These are phyloP conservation scores for Fusarium subtropicale DNA, from an alignment of 2,329 filamentous ascomycete genomes.

Conservation along the genomic window DNA sequence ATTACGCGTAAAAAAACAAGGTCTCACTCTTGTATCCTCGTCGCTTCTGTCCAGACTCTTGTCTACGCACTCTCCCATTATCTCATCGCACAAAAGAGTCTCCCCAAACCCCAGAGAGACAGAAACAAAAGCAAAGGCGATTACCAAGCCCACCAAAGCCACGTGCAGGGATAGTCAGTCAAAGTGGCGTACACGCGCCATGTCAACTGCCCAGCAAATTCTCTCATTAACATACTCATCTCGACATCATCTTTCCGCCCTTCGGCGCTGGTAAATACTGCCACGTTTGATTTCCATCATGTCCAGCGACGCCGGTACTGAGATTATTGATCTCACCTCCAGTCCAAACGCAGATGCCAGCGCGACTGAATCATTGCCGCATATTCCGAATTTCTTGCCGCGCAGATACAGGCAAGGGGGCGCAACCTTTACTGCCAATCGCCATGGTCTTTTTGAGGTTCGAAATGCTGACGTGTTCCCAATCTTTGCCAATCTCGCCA, in stretches of 20 bases:
- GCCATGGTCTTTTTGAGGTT: slow-evolving; percentile 15
- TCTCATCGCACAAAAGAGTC: too few relatives aligned
- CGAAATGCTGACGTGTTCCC: background rate
- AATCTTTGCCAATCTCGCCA: background rate
- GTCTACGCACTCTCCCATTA: too few relatives aligned
- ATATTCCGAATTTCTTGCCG: background rate
- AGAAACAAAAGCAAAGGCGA: background rate
- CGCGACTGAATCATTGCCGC: background rate
- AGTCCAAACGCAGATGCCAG: background rate
- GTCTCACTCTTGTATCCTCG: background rate
- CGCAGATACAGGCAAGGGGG: slow-evolving; percentile 1
- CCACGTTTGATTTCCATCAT: background rate
- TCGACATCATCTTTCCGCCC: background rate
- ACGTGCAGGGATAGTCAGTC: slow-evolving; percentile 3
- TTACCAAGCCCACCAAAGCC: slow-evolving; percentile 5
- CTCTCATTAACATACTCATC: slow-evolving; percentile 16
- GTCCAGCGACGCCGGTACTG: background rate
- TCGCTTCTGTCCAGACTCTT: too few relatives aligned
- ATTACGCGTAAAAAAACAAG: background rate
- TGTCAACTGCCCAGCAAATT: slow-evolving; percentile 11
- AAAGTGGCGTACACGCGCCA: slow-evolving; percentile 13
- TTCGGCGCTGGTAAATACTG: background rate
- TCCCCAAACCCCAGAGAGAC: too few relatives aligned
- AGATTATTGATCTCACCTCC: background rate
- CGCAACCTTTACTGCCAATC: slow-evolving; percentile 1